Conservation (phyloP, 257 asterid species). For the Solanum infundibuliforme region DNA sequence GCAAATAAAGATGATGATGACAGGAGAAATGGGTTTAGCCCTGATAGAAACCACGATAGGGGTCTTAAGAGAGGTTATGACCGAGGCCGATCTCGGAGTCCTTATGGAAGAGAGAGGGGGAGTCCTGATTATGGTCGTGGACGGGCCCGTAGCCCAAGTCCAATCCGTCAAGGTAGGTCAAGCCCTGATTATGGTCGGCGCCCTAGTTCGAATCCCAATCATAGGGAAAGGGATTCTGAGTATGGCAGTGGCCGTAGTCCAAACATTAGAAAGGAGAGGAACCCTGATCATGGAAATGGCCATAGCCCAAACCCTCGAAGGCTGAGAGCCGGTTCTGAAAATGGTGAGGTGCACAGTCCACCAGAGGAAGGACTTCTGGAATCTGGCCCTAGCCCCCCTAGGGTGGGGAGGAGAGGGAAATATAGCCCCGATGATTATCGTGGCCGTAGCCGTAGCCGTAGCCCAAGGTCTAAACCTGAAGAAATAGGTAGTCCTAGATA, state of each 20-base stretch:
- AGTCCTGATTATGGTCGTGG: slow-evolving; percentile 83
- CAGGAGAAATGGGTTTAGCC: slow-evolving; percentile 48
- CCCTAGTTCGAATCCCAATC: slow-evolving; percentile 20
- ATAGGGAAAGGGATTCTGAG: slow-evolving; percentile 5
- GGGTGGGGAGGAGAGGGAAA: slow-evolving; percentile 28
- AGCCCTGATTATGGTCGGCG: slow-evolving; percentile 58
- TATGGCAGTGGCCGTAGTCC: slow-evolving; percentile 25
- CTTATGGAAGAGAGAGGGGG: slow-evolving; percentile 56
- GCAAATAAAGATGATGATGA: slow-evolving; percentile 75
- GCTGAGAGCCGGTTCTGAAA: slow-evolving; percentile 27
- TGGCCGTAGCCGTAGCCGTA: slow-evolving; percentile 22
- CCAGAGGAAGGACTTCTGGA: slow-evolving; percentile 29
- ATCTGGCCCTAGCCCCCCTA: slow-evolving; percentile 27
- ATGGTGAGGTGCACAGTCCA: slow-evolving; percentile 15
- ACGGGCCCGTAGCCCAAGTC: slow-evolving; percentile 18
- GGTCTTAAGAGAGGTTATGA: slow-evolving; percentile 62
- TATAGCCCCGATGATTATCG: slow-evolving; percentile 24
- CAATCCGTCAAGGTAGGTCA: slow-evolving; percentile 12
- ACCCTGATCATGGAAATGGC: slow-evolving; percentile 16
- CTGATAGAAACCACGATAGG: slow-evolving; percentile 47
- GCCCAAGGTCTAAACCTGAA: slow-evolving; percentile 17
- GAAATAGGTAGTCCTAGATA: slow-evolving; percentile 30
- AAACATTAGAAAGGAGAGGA: slow-evolving; percentile 36
- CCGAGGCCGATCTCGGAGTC: slow-evolving; percentile 52
- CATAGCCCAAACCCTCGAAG: slow-evolving; percentile 30